A percentile compares a stretch with the other conserved stretches of the same genome.
phyloP scores from a whole-genome alignment of 805 yeast genomes.

The Priceomyces carsonii region DNA sequence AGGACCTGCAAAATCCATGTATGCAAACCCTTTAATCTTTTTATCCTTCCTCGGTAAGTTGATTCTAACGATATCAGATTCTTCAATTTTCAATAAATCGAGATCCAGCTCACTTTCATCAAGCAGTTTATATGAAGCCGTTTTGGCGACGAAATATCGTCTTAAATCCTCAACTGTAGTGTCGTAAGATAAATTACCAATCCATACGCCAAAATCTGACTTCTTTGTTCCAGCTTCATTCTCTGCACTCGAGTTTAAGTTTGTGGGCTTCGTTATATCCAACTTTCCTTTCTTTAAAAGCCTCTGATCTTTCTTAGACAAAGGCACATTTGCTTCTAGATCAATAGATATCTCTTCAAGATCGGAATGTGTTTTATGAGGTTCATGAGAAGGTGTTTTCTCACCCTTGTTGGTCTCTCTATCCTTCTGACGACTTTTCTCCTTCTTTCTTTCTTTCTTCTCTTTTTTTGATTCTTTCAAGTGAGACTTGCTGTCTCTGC shows the following conservation, averaged over 20 bases:
- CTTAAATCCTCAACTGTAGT: slow-evolving; percentile 74
- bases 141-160: slow-evolving; percentile 62
- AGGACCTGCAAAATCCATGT: slow-evolving; percentile 71
- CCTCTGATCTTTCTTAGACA: slow-evolving; percentile 91
- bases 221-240: slow-evolving; percentile 34
- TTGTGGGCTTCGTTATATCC: slow-evolving; percentile 55
- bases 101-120: slow-evolving; percentile 23
- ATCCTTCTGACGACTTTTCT: slow-evolving; percentile 11
- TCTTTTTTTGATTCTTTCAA: slow-evolving; percentile 21
- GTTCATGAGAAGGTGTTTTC: slow-evolving; percentile 12
- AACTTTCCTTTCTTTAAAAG: slow-evolving; percentile 78
- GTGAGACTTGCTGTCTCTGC: too few species aligned
- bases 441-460: slow-evolving; percentile 20
- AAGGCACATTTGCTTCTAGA: slow-evolving; percentile 69
- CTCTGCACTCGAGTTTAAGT: slow-evolving; percentile 37
- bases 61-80: slow-evolving; percentile 67
- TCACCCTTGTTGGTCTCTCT: slow-evolving; percentile 7
- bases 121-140: slow-evolving; percentile 30
- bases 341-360: slow-evolving; percentile 68
- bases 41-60: slow-evolving; percentile 77
- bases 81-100: slow-evolving; percentile 38
- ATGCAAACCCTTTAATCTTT: slow-evolving; percentile 84
- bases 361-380: slow-evolving; percentile 45
- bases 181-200: slow-evolving; percentile 88
- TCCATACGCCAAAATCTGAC: slow-evolving; percentile 82